Evolutionary conservation across 176 grass and related monocot genomes (phyloP).

Genomic region (Microstegium vimineum): DNA sequence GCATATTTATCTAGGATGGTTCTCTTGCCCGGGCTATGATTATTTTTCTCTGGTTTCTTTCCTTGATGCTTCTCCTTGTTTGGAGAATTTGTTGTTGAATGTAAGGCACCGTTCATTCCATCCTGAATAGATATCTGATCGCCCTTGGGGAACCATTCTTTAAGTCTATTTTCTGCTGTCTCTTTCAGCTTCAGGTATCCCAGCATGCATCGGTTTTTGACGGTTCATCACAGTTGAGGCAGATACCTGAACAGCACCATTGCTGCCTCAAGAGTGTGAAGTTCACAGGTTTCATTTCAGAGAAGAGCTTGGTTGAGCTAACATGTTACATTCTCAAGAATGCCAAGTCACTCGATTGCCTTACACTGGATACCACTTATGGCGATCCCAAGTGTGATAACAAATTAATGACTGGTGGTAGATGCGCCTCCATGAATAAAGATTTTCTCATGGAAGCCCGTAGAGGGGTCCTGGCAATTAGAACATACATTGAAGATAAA

Average conservation of each 20-base stretch:
- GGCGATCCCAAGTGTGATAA: not conserved
- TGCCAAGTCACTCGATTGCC: not conserved
- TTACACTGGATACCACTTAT: not conserved
- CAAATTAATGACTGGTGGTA: not conserved
- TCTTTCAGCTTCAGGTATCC: not conserved
- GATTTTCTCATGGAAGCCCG: not conserved
- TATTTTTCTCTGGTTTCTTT: slow-evolving; percentile 19
- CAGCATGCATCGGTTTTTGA: no score
- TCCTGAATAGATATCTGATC: no score
- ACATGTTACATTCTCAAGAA: not conserved
- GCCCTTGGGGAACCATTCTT: no score
- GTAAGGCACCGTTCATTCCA: not conserved
- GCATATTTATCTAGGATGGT: not conserved
- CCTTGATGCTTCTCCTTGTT: slow-evolving; percentile 10
- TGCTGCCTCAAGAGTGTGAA: not conserved
- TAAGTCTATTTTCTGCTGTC: not conserved
- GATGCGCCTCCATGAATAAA: rapidly evolving
- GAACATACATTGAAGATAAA: not conserved
- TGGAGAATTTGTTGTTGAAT: not conserved
- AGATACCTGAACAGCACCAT: slow-evolving; percentile 6
- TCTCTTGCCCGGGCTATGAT: not conserved
- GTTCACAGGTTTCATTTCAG: not conserved
- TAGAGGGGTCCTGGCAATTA: not conserved
- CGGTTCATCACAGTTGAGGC: not conserved
- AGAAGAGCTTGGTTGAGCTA: not conserved